Conservation (phyloP, 1,284 basidiomycete species). For the Apiotrichum porosum region DNA sequence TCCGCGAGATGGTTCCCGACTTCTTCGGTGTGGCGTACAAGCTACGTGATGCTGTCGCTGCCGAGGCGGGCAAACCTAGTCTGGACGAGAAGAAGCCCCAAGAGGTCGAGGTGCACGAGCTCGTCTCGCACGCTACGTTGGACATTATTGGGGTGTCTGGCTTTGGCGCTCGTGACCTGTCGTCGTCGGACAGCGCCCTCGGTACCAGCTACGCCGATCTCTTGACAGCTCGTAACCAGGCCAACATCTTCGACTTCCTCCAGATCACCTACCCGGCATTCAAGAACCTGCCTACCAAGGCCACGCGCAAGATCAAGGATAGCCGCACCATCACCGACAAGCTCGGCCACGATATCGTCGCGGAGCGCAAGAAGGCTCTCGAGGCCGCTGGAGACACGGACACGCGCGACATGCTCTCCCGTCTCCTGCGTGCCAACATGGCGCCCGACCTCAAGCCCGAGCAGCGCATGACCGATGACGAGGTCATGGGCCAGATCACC, state of each 20-base stretch:
- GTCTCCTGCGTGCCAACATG: constrained; percentile 56
- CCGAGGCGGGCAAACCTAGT: no score
- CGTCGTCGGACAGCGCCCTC: no score
- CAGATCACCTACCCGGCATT: neutral
- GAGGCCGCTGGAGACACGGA: neutral
- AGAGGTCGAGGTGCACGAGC: neutral
- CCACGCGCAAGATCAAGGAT: neutral
- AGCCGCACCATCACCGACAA: neutral
- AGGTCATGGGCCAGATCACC: constrained; percentile 68
- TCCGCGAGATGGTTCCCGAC: constrained; percentile 53
- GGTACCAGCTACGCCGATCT: neutral
- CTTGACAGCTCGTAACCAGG: neutral
- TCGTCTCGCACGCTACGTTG: neutral
- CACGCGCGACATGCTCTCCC: constrained; percentile 8
- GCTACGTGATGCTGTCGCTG: constrained; percentile 42
- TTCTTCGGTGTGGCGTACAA: constrained; percentile 61
- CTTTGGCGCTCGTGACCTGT: no score
- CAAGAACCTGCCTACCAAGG: neutral
- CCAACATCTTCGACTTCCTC: neutral
- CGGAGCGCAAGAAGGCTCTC: neutral
- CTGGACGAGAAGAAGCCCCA: no score
- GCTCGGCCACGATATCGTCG: neutral
- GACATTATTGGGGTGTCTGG: neutral
- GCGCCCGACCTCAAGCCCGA: constrained; percentile 54
- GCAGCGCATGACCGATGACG: constrained; percentile 60